phyloP scores from a whole-genome alignment of 1,284 basidiomycete genomes.

The Apiotrichum domesticum region DNA sequence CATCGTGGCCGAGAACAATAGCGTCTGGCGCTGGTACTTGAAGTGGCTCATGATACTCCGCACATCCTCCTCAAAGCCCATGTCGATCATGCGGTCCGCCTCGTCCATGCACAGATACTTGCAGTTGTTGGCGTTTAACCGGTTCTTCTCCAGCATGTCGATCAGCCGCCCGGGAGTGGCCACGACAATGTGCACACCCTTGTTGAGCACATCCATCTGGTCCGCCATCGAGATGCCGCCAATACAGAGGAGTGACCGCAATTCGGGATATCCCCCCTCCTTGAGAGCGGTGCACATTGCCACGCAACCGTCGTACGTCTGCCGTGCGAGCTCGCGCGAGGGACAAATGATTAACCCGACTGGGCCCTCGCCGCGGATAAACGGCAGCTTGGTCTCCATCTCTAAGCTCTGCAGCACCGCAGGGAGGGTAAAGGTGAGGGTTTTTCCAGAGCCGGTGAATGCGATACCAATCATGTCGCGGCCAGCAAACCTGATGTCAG shows the following conservation, averaged over 20 bases:
- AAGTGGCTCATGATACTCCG: slow-evolving; percentile 98
- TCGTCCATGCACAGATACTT: slow-evolving; percentile 98
- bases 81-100: slow-evolving; percentile 97
- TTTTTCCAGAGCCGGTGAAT: slow-evolving; percentile 90
- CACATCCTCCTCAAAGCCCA: slow-evolving; percentile 98
- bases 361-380: slow-evolving; percentile 88
- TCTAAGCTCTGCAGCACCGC: slow-evolving; percentile 93
- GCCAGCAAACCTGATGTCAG: slow-evolving; percentile 62
- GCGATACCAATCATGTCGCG: slow-evolving; percentile 94
- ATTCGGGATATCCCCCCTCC: slow-evolving; percentile 75
- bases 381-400: slow-evolving; percentile 84
- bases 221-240: slow-evolving; percentile 98
- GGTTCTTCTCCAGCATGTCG: slow-evolving; percentile 72
- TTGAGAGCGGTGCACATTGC: slow-evolving; percentile 76
- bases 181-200: slow-evolving; percentile 79
- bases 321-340: slow-evolving; percentile 85
- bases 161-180: slow-evolving; percentile 55
- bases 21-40: slow-evolving; percentile 93
- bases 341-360: slow-evolving; percentile 93
- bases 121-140: slow-evolving; percentile 84
- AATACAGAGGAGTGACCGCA: slow-evolving; percentile 87
- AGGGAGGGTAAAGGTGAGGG: slow-evolving; percentile 83
- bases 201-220: slow-evolving; percentile 79
- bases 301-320: slow-evolving; percentile 91
- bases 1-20: slow-evolving; percentile 98